These are phyloP conservation scores for Xylariales sp. DNA, from an alignment of 2,329 filamentous ascomycete species.

Conservation along the genomic window DNA sequence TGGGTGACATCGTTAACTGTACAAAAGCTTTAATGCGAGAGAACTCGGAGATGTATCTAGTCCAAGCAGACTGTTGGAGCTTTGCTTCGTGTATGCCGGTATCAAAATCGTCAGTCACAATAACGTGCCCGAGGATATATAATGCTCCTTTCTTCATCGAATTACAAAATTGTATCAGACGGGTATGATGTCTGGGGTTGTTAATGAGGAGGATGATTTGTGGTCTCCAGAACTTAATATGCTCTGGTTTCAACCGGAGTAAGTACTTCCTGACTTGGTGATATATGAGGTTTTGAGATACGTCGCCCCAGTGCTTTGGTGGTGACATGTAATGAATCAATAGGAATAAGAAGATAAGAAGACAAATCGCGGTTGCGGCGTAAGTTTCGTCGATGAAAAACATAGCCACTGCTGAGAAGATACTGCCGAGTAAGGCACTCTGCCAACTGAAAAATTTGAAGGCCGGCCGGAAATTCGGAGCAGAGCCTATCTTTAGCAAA, in stretches of 20 bases:
- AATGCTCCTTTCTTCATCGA: constrained; percentile 83
- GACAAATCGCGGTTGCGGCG: constrained; percentile 68
- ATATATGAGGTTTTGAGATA: constrained; percentile 85
- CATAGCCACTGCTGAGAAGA: constrained; percentile 79
- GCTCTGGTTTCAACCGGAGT: constrained; percentile 76
- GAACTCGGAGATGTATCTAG: constrained; percentile 76
- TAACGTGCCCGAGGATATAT: constrained; percentile 83
- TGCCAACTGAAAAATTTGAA: constrained; percentile 90
- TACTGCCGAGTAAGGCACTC: constrained; percentile 68
- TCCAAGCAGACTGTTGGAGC: constrained; percentile 77
- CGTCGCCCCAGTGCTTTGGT: constrained; percentile 86
- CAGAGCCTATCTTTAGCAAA: constrained; percentile 78
- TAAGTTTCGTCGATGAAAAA: constrained; percentile 85
- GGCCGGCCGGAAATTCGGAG: constrained; percentile 82
- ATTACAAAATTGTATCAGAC: constrained; percentile 87
- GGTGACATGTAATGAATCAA: constrained; percentile 82
- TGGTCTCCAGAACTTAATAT: constrained; percentile 91
- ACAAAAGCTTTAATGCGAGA: constrained; percentile 87
- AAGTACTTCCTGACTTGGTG: constrained; percentile 83
- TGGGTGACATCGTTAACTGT: constrained; percentile 78
- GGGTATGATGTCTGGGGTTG: constrained; percentile 74
- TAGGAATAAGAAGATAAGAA: constrained; percentile 73
- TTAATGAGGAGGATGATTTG: constrained; percentile 84
- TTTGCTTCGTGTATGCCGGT: constrained; percentile 76
- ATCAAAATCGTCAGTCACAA: constrained; percentile 79